Conservation (phyloP, 1,284 basidiomycete genomes). For the Naganishia albida region DNA sequence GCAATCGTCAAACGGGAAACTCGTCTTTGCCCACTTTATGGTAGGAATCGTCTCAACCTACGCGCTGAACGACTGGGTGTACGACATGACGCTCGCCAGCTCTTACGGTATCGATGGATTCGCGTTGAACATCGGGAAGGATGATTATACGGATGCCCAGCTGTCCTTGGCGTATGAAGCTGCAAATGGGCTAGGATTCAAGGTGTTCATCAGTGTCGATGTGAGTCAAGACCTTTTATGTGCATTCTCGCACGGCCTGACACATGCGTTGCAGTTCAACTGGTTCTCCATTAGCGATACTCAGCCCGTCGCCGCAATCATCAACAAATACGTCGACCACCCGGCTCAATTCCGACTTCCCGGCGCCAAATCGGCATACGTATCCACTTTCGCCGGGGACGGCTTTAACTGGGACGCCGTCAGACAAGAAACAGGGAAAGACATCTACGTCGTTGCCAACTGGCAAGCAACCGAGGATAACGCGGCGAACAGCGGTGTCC, state of each 20-base stretch:
- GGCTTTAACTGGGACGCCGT: slow-evolving; percentile 47
- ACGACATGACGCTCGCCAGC: slow-evolving; percentile 48
- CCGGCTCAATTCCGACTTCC: slow-evolving; percentile 45
- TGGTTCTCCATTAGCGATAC: slow-evolving; percentile 43
- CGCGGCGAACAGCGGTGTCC: slow-evolving; percentile 39
- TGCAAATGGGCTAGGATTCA: slow-evolving; percentile 42
- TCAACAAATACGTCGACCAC: slow-evolving; percentile 41
- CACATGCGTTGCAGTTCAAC: slow-evolving; percentile 42
- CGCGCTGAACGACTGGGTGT: slow-evolving; percentile 40
- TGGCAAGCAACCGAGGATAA: slow-evolving; percentile 41
- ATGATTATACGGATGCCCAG: slow-evolving; percentile 46
- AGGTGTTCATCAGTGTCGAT: slow-evolving; percentile 52
- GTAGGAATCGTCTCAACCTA: slow-evolving; percentile 48
- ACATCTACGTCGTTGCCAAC: slow-evolving; percentile 48
- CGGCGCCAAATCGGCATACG: slow-evolving; percentile 44
- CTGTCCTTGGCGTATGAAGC: slow-evolving; percentile 49
- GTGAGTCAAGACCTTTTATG: slow-evolving; percentile 17
- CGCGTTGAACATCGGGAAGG: slow-evolving; percentile 52
- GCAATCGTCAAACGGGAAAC: slow-evolving; percentile 36
- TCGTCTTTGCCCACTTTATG: slow-evolving; percentile 52
- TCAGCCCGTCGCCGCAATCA: slow-evolving; percentile 36
- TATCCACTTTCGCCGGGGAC: slow-evolving; percentile 51
- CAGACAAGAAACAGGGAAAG: slow-evolving; percentile 36
- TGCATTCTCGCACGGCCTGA: neutral
- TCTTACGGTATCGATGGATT: slow-evolving; percentile 50